These are phyloP conservation scores for Plasmodium adleri DNA, from an alignment of 169 alveolate genomes.

Conservation along the genomic window DNA sequence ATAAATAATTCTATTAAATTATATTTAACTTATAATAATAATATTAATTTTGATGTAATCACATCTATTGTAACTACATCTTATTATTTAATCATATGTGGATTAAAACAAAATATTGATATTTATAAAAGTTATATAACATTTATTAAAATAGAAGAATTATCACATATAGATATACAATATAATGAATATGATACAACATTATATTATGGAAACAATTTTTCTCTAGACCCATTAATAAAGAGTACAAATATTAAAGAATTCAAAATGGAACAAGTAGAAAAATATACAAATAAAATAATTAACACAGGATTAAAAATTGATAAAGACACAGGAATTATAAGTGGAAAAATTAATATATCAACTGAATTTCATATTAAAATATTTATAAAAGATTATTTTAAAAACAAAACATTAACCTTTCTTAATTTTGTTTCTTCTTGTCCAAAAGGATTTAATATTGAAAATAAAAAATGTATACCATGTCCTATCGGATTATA, in stretches of 20 bases:
- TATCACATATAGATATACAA: constrained; percentile 29
- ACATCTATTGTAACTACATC: constrained; percentile 33
- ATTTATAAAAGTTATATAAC: constrained; percentile 43
- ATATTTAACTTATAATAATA: constrained; percentile 28
- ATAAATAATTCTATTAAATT: constrained; percentile 20
- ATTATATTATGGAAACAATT: constrained; percentile 17
- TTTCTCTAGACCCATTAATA: constrained; percentile 18
- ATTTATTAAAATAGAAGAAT: constrained; percentile 46
- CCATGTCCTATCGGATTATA: constrained; percentile 85
- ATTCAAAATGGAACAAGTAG: constrained; percentile 15
- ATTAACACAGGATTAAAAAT: constrained; percentile 17
- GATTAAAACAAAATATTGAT: constrained; percentile 35
- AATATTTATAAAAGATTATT: constrained; percentile 40
- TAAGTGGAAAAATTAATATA: constrained; percentile 29
- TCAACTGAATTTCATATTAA: constrained; percentile 23
- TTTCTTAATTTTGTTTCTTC: constrained; percentile 33
- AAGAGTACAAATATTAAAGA: constrained; percentile 45
- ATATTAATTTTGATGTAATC: constrained; percentile 12
- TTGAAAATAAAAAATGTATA: constrained; percentile 74
- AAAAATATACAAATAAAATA: constrained; percentile 1
- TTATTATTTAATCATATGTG: constrained; percentile 46
- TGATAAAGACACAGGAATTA: constrained; percentile 15
- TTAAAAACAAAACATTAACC: constrained; percentile 30
- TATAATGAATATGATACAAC: constrained; percentile 24
- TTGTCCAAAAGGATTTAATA: constrained; percentile 86